Conservation (phyloP, 73 alveolate species). For the Effrenium voratum region DNA sequence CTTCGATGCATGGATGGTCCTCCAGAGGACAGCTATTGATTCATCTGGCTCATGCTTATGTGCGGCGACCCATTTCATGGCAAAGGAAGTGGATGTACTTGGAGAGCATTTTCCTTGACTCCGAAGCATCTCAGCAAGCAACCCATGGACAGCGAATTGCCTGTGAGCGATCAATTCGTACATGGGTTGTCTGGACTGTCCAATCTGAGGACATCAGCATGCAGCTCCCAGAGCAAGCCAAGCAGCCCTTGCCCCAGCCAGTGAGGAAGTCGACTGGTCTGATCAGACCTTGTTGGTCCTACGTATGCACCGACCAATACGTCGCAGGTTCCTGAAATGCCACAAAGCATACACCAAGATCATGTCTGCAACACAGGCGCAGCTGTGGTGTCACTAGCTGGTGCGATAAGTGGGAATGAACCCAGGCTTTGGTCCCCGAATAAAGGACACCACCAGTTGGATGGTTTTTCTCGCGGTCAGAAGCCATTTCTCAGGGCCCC, state of each 20-base stretch:
- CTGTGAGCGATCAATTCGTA: not conserved
- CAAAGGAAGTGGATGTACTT: constrained; percentile 99
- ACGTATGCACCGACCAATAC: not conserved
- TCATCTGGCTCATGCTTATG: not conserved
- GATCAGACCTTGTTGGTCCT: constrained; percentile 96
- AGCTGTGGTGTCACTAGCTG: too few relatives aligned
- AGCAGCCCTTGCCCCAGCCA: constrained; percentile 95
- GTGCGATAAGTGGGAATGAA: too few relatives aligned
- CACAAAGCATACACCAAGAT: constrained; percentile 74
- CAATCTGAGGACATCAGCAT: constrained; percentile 98
- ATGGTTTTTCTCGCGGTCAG: too few relatives aligned
- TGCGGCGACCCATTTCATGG: not conserved
- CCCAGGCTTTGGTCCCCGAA: too few relatives aligned
- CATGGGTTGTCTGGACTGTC: not conserved
- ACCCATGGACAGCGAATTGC: not conserved
- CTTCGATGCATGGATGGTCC: constrained; percentile 98
- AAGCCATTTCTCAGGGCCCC: too few relatives aligned
- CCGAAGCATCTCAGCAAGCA: constrained; percentile 95
- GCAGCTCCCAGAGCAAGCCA: constrained; percentile 99
- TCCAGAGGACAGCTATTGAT: constrained; percentile 94
- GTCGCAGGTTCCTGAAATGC: constrained; percentile 32
- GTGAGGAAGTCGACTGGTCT: not conserved
- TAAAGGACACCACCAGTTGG: too few relatives aligned
- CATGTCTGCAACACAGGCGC: constrained; percentile 77
- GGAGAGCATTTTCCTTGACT: constrained; percentile 99